Percentiles rank a stretch among this genome's conserved stretches.
These are phyloP conservation scores for Cokeromyces recurvatus DNA, from an alignment of 371 early-diverging fungal genomes.

Conservation along the genomic window DNA sequence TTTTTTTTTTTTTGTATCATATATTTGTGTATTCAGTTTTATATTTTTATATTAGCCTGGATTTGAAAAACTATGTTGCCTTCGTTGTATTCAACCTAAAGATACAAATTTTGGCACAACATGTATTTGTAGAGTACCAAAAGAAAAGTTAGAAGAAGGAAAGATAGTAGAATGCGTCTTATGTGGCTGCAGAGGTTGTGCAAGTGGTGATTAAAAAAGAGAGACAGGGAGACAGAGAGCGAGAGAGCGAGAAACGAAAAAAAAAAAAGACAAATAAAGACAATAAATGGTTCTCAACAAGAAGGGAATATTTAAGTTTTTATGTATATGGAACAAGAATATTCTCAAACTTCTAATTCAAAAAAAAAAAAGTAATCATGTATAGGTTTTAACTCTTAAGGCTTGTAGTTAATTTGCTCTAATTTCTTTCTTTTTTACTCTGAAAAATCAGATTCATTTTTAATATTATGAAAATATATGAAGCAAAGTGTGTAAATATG, in stretches of 20 bases:
- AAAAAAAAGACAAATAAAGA: conserved; percentile 3
- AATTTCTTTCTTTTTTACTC: too few relatives aligned
- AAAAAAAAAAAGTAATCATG: neutral
- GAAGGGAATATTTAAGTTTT: too few relatives aligned
- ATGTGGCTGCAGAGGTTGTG: conserved; percentile 88
- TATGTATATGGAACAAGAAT: too few relatives aligned
- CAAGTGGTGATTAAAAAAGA: conserved; percentile 45
- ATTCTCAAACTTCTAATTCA: conserved; percentile 15
- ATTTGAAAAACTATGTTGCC: conserved; percentile 97
- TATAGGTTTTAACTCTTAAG: neutral
- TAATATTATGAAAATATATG: too few relatives aligned
- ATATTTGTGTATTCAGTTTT: neutral
- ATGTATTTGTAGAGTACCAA: conserved; percentile 98
- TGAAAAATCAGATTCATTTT: too few relatives aligned
- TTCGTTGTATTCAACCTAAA: conserved; percentile 94
- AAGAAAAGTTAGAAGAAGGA: conserved; percentile 83
- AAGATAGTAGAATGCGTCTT: conserved; percentile 90
- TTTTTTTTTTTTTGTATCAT: too few relatives aligned
- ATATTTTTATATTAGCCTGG: conserved; percentile 61
- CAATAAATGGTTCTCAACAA: conserved; percentile 1
- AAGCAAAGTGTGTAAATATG: too few relatives aligned
- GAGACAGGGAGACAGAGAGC: too few relatives aligned
- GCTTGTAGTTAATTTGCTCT: too few relatives aligned
- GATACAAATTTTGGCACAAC: conserved; percentile 98
- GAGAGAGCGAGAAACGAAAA: neutral